Percentiles rank a stretch among this genome's conserved stretches.
phyloP scores from a whole-genome alignment of 352 stramenopile species.

The Globisporangium viniferum region DNA sequence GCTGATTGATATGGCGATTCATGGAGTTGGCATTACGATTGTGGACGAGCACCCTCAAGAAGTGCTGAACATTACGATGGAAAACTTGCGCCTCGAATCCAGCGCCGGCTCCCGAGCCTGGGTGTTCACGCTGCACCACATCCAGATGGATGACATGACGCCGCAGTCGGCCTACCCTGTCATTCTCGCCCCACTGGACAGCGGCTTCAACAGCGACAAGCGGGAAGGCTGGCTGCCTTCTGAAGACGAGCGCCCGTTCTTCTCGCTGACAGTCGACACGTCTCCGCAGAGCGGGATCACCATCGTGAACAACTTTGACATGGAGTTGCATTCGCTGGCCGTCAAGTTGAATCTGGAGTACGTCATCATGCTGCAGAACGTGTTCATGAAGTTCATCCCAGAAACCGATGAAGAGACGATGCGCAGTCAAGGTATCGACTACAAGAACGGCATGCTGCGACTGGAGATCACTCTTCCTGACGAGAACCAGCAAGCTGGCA shows the following conservation, averaged over 20 bases:
- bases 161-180: slow-evolving; percentile 67
- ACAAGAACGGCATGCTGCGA: slow-evolving; percentile 55
- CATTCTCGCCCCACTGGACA: slow-evolving; percentile 74
- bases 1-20: slow-evolving; percentile 71
- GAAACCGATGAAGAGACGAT: slow-evolving; percentile 63
- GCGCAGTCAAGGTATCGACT: slow-evolving; percentile 55
- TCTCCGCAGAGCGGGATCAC: slow-evolving; percentile 62
- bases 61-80: slow-evolving; percentile 85
- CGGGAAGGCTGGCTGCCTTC: slow-evolving; percentile 80
- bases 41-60: slow-evolving; percentile 76
- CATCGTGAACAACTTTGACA: slow-evolving; percentile 78
- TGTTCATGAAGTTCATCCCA: slow-evolving; percentile 75
- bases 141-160: slow-evolving; percentile 88
- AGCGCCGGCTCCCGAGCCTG: slow-evolving; percentile 40
- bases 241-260: slow-evolving; percentile 71
- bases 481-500: slow-evolving; percentile 37
- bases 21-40: slow-evolving; percentile 75
- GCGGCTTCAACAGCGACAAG: slow-evolving; percentile 86
- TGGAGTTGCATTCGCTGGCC: slow-evolving; percentile 62
- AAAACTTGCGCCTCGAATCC: slow-evolving; percentile 71
- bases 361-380: slow-evolving; percentile 58
- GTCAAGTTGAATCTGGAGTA: slow-evolving; percentile 86
- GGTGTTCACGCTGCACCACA: slow-evolving; percentile 70
- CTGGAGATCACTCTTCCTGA: slow-evolving; percentile 54
- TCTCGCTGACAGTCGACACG: slow-evolving; percentile 62